Base-by-base conservation (phyloP, 2,329 filamentous ascomycete genomes). In the Phyllosticta citribraziliensis region DNA sequence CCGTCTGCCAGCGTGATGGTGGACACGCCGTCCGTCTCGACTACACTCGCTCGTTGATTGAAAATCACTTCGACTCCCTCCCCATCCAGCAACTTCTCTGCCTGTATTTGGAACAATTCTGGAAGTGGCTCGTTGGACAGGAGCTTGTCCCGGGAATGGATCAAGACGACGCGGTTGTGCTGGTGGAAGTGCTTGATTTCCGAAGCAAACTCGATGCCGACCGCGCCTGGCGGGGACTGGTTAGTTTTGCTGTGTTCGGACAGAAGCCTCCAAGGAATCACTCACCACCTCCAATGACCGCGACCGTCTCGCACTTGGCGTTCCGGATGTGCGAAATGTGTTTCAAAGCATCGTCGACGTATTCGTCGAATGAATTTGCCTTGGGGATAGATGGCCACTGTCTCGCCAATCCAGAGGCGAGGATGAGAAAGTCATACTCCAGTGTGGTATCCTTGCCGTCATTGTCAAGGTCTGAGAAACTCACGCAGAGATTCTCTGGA, bases 171-270 rank as follows among this genome's bases (percentile, higher is more conserved):
- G 51, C 81, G 81, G 59, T 84, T 76, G 11, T 81, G 68, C 0
- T 89, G 88, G 63, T 86, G 80, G 24, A 85, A 76, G 54, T 82
- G 72, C 73, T 91, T 92, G 59, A 92, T 77, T 74, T 94, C 89
- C 1, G 87, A 84, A 0, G 89, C 88, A 80, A 93, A 91, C 71
- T 93, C 89, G 60, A 92, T 85, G 9, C 89, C 89, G 1, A 92
- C 89, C 6, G 89, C 89, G 56, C 88, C 81, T 83, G 14, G 10
- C 11, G 30, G 47, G 53, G 47, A 22, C 30, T 47, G 35, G 12
- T 40, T 60, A 33, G 54, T 52, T 50, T 35, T 52, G 27, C 17
- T 22, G 4, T 52, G 27, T n/a, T 22, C 2, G 22, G 11, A n/a
- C 19, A 19, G 51, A 3, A 17, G 8, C 24, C 19, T n/a, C 17